Base-by-base conservation (phyloP, 2,329 filamentous ascomycete genomes). In the Cladophialophora carrionii region DNA sequence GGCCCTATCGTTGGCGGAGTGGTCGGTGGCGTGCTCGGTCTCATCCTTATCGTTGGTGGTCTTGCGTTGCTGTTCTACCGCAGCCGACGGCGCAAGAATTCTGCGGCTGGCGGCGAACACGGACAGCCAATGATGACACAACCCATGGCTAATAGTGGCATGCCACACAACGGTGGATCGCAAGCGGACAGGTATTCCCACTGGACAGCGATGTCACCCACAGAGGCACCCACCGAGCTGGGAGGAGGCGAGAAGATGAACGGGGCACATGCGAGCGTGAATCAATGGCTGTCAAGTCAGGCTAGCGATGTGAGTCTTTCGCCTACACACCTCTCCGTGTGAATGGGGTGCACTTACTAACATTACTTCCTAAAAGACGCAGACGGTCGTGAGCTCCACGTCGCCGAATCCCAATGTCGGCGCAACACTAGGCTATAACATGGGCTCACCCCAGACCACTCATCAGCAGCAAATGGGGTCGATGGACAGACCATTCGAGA, bases 1-100 rank as follows among this genome's bases (percentile, higher is more conserved):
- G 70, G 69, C 8, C 64, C 71, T 24, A 72, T 72, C 41, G 69
- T 70, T 5, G 71, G 71, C 5, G 70, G 70, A 26, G 71, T 72
- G 8, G 68, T 72, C 8, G 71, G 71, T 22, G 71, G 68, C 22
- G 63, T 70, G 31, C 62, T 67, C 41, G 68, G 66, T 41, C 55
- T 70, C n/a, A 61, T 67, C 41, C 56, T 64, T 29, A 63, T 68
- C 29, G 64, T 58, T 24, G 63, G 64, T 17, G 65, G 59, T 5
- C 22, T 69, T 20, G 67, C 61, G 32, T 37, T 68, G 22, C n/a
- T 67, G 32, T 65, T 67, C 59, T 68, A 62, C 26, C 68, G 68
- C 34, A 51, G 58, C 41, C 49, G 64, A 8, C 64, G 67, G 4
- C 61, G 61, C 24, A 57, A 34, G 48, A 63, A 62, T 52, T 24